Conservation (phyloP, 345 rosid species). For the Corchorus capsularis region DNA sequence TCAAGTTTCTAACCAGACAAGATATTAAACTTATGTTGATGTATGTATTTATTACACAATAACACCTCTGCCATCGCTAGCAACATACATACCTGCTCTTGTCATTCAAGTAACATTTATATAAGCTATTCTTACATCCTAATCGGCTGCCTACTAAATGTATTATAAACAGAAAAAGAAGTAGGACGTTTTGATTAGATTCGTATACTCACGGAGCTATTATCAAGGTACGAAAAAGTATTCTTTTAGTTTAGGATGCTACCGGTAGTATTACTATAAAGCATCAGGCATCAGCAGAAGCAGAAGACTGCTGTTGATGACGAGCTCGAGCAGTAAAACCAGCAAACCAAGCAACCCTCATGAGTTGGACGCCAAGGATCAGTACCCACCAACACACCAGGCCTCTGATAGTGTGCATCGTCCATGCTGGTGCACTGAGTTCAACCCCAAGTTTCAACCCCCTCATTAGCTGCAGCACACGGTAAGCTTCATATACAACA, state of each 20-base stretch:
- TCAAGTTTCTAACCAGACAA: not conserved
- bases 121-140: slow-evolving; percentile 1
- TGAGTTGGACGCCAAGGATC: slow-evolving; percentile 85
- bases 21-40: not conserved
- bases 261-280: slow-evolving; percentile 2
- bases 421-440: slow-evolving; percentile 76
- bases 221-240: slow-evolving; percentile 3
- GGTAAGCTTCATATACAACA: slow-evolving; percentile 81
- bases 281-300: slow-evolving; percentile 41
- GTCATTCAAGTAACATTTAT: slow-evolving; percentile 1
- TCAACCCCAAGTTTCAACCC: slow-evolving; percentile 79
- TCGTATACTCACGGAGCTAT: not conserved
- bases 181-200: slow-evolving; percentile 7
- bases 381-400: slow-evolving; percentile 94
- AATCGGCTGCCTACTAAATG: not conserved
- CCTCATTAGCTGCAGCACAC: slow-evolving; percentile 83
- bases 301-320: slow-evolving; percentile 24
- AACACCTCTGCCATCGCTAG: not conserved
- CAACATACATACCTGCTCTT: not conserved
- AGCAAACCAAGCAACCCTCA: slow-evolving; percentile 98
- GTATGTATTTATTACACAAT: not conserved
- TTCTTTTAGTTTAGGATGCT: not conserved
- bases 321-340: slow-evolving; percentile 57
- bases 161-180: not conserved
- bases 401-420: slow-evolving; percentile 73